Percentiles rank a stretch among this genome's conserved stretches.
Evolutionary conservation across 768 basidiomycete species (phyloP).

Genomic region (Russula olivacea): DNA sequence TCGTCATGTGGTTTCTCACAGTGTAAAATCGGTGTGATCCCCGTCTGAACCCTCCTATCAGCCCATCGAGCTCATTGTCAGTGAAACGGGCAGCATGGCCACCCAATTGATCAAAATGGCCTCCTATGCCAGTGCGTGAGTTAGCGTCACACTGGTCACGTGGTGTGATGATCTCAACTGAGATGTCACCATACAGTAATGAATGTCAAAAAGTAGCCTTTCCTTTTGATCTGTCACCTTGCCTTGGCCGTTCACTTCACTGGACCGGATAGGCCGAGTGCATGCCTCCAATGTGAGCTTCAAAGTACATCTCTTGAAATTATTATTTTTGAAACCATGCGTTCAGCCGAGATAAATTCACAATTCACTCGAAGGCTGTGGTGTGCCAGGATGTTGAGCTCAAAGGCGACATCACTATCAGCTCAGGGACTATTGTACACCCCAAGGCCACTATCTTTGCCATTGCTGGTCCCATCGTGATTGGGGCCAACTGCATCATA

Average conservation of each 20-base stretch:
- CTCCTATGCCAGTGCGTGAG: too few species aligned
- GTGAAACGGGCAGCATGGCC: too few species aligned
- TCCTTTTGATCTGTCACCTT: conserved; percentile 13
- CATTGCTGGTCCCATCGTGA: conserved; percentile 82
- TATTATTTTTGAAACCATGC: neutral
- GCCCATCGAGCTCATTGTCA: neutral
- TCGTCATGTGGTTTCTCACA: neutral
- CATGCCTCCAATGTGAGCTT: conserved; percentile 26
- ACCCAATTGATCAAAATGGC: too few species aligned
- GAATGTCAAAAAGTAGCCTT: neutral
- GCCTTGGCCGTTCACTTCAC: neutral
- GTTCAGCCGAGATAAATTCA: conserved; percentile 79
- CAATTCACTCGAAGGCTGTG: conserved; percentile 84
- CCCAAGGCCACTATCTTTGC: conserved; percentile 94
- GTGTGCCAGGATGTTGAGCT: conserved; percentile 93
- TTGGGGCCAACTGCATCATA: conserved; percentile 83
- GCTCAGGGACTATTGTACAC: conserved; percentile 83
- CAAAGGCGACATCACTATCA: conserved; percentile 91
- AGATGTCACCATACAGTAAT: neutral
- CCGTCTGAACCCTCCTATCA: neutral
- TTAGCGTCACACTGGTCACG: neutral
- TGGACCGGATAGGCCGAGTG: neutral
- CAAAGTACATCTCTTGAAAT: neutral
- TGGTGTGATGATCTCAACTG: neutral
- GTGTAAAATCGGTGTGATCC: neutral